Conservation (phyloP, 345 rosid species). For the Streptanthus diversifolius region DNA sequence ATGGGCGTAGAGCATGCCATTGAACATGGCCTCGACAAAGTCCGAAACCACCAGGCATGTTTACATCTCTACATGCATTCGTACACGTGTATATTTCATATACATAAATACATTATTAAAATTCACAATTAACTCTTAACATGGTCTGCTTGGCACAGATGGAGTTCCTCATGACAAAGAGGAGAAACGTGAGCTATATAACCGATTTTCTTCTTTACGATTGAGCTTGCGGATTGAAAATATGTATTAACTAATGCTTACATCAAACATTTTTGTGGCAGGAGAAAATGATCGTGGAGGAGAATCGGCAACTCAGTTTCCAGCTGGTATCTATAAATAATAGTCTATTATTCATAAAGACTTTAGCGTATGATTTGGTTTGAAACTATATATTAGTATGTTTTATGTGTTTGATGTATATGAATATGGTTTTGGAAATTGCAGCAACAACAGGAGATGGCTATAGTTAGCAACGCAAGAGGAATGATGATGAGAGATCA, state of each 20-base stretch:
- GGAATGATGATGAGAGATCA: slow-evolving; percentile 39
- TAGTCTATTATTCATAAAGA: not conserved
- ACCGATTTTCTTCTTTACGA: not conserved
- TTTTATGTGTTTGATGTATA: not conserved
- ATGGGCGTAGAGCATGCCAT: slow-evolving; percentile 61
- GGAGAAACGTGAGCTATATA: slow-evolving; percentile 44
- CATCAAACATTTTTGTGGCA: slow-evolving; percentile 8
- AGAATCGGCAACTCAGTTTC: slow-evolving; percentile 42
- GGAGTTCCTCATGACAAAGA: slow-evolving; percentile 37
- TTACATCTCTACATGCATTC: not conserved
- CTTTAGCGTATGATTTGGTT: not conserved
- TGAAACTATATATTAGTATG: slow-evolving; percentile 10
- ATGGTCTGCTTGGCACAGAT: slow-evolving; percentile 33
- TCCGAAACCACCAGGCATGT: slow-evolving; percentile 54
- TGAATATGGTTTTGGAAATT: not conserved
- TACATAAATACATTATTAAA: not conserved
- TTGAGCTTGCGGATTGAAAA: not conserved
- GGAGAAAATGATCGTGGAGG: slow-evolving; percentile 40
- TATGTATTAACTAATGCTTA: slow-evolving; percentile 1
- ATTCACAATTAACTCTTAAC: not conserved
- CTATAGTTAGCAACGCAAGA: slow-evolving; percentile 42
- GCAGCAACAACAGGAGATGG: slow-evolving; percentile 57
- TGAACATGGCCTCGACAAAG: slow-evolving; percentile 51
- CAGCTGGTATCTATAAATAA: slow-evolving; percentile 37
- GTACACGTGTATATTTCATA: not conserved